Evolutionary conservation across 2,329 filamentous ascomycete genomes (phyloP).

Genomic region (Pseudocercospora ulei): DNA sequence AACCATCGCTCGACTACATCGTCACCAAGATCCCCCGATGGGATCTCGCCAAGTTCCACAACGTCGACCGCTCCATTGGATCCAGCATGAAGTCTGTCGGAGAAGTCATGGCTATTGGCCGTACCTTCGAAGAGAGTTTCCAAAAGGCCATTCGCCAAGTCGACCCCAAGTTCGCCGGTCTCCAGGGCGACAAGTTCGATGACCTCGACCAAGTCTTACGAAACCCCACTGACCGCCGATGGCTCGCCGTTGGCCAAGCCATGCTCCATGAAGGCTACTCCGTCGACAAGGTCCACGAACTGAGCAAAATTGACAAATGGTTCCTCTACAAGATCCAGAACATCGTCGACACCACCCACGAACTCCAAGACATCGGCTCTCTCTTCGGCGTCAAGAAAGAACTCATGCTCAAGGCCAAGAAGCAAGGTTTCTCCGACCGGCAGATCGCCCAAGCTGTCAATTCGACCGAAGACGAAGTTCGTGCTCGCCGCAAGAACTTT

Average conservation of each 20-base stretch:
- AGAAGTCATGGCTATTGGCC: conserved; percentile 97
- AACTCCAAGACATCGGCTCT: conserved; percentile 73
- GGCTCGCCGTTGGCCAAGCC: conserved; percentile 93
- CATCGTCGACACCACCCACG: conserved; percentile 79
- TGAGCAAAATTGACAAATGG: conserved; percentile 99
- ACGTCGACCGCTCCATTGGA: conserved; percentile 94
- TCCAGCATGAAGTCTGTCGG: conserved; percentile 98
- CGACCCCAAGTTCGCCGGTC: conserved; percentile 80
- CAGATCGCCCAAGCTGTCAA: conserved; percentile 84
- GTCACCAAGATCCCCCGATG: conserved; percentile 98
- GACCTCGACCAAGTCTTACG: conserved; percentile 79
- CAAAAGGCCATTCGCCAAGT: conserved; percentile 98
- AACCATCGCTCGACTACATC: conserved; percentile 93
- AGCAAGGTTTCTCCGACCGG: conserved; percentile 92
- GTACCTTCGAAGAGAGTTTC: conserved; percentile 97
- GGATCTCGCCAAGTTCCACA: conserved; percentile 98
- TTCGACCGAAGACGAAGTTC: conserved; percentile 79
- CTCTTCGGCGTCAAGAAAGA: conserved; percentile 81
- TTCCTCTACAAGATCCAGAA: conserved; percentile 98
- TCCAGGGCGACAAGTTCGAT: conserved; percentile 92
- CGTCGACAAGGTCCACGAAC: conserved; percentile 79
- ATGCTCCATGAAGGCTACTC: conserved; percentile 96
- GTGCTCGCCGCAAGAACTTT: conserved; percentile 72
- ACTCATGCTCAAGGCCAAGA: conserved; percentile 83
- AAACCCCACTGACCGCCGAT: conserved; percentile 91